A percentile compares a stretch with the other conserved stretches of the same genome.
These are phyloP conservation scores for Vicia faba DNA, from an alignment of 306 rosid species.

Conservation along the genomic window DNA sequence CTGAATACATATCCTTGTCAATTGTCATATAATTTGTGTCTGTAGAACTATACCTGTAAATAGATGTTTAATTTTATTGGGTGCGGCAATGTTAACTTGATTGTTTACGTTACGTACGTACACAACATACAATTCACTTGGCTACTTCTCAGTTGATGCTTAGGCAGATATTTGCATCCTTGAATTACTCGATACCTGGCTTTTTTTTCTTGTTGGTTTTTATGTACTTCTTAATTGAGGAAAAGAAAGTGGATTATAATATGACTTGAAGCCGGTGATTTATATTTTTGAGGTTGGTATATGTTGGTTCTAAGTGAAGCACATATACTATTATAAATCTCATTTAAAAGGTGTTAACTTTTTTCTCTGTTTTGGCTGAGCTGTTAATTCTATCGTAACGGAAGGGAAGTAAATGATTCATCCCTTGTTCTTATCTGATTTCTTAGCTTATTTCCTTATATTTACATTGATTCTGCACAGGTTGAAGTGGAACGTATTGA, in stretches of 20 bases:
- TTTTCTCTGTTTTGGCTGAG: slow-evolving; percentile 13
- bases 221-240: slow-evolving; percentile 17
- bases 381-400: slow-evolving; percentile 15
- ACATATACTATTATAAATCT: slow-evolving; percentile 18
- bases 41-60: too few species aligned
- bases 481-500: slow-evolving; percentile 92
- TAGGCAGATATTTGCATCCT: slow-evolving; percentile 21
- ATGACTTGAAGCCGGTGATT: slow-evolving; percentile 23
- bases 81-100: neutral
- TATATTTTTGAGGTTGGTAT: slow-evolving; percentile 1
- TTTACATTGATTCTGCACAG: slow-evolving; percentile 46
- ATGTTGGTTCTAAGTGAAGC: slow-evolving; percentile 18
- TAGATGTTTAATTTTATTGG: neutral
- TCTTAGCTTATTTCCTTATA: slow-evolving; percentile 2
- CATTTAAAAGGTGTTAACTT: slow-evolving; percentile 15
- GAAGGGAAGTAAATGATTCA: slow-evolving; percentile 23
- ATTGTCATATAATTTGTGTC: too few species aligned
- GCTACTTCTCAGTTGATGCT: neutral
- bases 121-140: neutral
- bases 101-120: neutral
- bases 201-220: neutral
- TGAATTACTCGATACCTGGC: neutral
- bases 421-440: slow-evolving; percentile 18
- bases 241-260: slow-evolving; percentile 25
- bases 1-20: neutral